These are phyloP conservation scores for Barbarea vulgaris DNA, from an alignment of 345 rosid species.

Conservation along the genomic window DNA sequence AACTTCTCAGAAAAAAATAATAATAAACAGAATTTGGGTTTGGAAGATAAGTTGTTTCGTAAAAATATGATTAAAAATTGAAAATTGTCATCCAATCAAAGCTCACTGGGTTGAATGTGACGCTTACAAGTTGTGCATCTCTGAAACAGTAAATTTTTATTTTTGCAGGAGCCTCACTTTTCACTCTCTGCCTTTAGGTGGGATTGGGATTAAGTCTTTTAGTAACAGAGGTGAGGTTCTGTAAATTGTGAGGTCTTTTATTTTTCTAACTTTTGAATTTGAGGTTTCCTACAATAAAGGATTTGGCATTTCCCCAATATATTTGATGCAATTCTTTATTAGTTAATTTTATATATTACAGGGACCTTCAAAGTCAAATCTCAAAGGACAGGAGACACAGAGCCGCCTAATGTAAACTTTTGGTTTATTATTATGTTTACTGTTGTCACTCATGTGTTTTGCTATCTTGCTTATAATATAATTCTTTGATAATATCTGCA, in stretches of 20 bases:
- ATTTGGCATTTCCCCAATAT: not conserved
- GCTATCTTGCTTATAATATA: conserved; percentile 22
- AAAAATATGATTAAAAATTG: not conserved
- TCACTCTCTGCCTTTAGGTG: conserved; percentile 29
- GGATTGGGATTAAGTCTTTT: conserved; percentile 23
- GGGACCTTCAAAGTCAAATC: conserved; percentile 48
- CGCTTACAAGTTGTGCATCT: not conserved
- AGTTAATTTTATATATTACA: conserved; percentile 32
- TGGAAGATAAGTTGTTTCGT: not conserved
- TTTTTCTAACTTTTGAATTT: not conserved
- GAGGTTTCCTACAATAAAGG: not conserved
- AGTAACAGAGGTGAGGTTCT: conserved; percentile 19
- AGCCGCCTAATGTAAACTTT: conserved; percentile 7
- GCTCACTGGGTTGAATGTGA: not conserved
- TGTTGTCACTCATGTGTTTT: not conserved
- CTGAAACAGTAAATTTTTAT: not conserved
- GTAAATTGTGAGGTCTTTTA: not conserved
- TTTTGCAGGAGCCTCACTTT: conserved; percentile 26
- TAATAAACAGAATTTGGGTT: too few species aligned
- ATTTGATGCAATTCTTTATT: not conserved
- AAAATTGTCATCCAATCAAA: not conserved
- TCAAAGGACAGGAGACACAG: conserved; percentile 37
- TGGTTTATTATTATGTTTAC: not conserved
- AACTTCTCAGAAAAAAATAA: not conserved
- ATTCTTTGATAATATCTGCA: conserved; percentile 48